phyloP scores from a whole-genome alignment of 2,329 filamentous ascomycete genomes.

The Juglanconis oblonga region DNA sequence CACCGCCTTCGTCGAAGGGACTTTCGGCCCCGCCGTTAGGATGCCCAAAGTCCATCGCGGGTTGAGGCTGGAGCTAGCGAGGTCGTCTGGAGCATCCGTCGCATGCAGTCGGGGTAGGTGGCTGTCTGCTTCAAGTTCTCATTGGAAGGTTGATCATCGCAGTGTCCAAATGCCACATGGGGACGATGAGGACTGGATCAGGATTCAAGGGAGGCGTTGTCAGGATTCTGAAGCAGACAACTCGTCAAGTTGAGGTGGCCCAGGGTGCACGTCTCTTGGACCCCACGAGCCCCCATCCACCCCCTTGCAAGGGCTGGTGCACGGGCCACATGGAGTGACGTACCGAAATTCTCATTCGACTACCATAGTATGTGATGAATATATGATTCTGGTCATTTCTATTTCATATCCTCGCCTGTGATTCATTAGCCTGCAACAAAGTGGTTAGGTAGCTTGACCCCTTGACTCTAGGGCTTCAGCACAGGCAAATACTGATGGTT shows the following conservation, averaged over 20 bases:
- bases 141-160: neutral
- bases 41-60: slow-evolving; percentile 59
- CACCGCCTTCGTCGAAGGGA: slow-evolving; percentile 31
- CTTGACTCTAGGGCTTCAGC: no score
- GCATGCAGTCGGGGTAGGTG: slow-evolving; percentile 1
- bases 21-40: slow-evolving; percentile 40
- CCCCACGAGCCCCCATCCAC: neutral
- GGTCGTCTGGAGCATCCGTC: slow-evolving; percentile 11
- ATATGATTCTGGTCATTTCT: no score
- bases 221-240: neutral
- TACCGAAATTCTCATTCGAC: no score
- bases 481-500: no score
- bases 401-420: no score
- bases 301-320: neutral
- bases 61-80: slow-evolving; percentile 17
- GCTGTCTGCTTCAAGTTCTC: slow-evolving; percentile 1
- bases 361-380: no score
- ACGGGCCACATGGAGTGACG: neutral
- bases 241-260: slow-evolving; percentile 1
- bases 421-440: no score
- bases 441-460: no score
- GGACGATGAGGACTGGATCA: neutral
- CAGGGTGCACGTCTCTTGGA: neutral
- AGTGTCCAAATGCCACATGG: neutral
- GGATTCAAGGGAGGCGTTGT: neutral